phyloP scores from a whole-genome alignment of 768 basidiomycete genomes.

The Termitomyces sp. region DNA sequence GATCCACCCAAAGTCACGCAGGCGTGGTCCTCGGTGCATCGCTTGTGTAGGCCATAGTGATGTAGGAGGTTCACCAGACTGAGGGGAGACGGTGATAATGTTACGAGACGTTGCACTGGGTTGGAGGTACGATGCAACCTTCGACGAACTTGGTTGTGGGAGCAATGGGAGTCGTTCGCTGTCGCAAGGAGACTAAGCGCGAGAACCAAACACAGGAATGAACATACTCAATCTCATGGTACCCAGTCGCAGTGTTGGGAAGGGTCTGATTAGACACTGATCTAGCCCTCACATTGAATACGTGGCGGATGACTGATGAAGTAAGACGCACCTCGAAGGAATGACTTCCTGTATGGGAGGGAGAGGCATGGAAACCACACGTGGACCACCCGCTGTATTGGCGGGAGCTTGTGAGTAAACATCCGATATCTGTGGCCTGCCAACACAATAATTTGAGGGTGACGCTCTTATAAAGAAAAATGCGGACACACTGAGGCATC shows the following conservation, averaged over 20 bases:
- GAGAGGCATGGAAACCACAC: slow-evolving; percentile 34
- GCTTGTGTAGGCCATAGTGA: slow-evolving; percentile 16
- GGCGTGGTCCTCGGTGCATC: slow-evolving; percentile 22
- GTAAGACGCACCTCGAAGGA: slow-evolving; percentile 20
- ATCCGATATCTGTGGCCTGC: slow-evolving; percentile 16
- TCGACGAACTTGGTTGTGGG: slow-evolving; percentile 26
- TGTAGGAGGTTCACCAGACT: slow-evolving; percentile 14
- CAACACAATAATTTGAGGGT: neutral
- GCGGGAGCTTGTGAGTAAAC: slow-evolving; percentile 13
- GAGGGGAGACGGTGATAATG: slow-evolving; percentile 19
- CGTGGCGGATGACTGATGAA: neutral
- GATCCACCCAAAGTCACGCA: slow-evolving; percentile 65
- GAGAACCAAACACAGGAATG: neutral
- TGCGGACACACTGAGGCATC: slow-evolving; percentile 27
- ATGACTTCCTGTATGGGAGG: slow-evolving; percentile 37
- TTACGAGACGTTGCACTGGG: slow-evolving; percentile 14
- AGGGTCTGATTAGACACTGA: slow-evolving; percentile 20
- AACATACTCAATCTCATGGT: slow-evolving; percentile 26
- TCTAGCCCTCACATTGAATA: slow-evolving; percentile 5
- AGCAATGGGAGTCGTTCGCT: slow-evolving; percentile 56
- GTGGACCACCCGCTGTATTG: slow-evolving; percentile 19
- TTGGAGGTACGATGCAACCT: slow-evolving; percentile 22
- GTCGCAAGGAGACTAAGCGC: neutral
- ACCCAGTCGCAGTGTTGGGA: slow-evolving; percentile 3
- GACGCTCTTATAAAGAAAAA: neutral